Evolutionary conservation across 2,329 filamentous ascomycete genomes (phyloP).

Genomic region (Fusarium burgessii): DNA sequence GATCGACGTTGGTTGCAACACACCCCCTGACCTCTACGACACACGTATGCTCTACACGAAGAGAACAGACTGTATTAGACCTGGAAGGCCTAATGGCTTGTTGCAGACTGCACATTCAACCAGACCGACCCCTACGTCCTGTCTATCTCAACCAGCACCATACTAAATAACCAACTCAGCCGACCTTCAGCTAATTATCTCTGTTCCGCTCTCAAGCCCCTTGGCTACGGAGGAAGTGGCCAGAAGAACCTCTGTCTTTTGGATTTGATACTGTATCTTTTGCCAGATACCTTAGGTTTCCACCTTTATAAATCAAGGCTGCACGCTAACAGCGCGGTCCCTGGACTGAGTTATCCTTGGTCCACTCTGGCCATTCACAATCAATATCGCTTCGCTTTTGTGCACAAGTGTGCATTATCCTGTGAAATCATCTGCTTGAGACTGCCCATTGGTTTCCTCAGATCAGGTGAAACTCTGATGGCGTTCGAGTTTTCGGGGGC

Average conservation of each 20-base stretch:
- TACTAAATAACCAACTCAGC: not conserved
- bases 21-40: constrained; percentile 33
- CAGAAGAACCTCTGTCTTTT: constrained; percentile 20
- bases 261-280: constrained; percentile 15
- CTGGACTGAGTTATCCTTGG: constrained; percentile 33
- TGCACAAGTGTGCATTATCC: constrained; percentile 13
- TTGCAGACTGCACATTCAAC: constrained; percentile 28
- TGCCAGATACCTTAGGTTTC: constrained; percentile 10
- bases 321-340: constrained; percentile 31
- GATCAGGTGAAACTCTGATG: constrained; percentile 10
- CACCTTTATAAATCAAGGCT: constrained; percentile 28
- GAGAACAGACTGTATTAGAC: constrained; percentile 13
- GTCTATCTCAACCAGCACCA: not conserved
- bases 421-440: not conserved
- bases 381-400: constrained; percentile 29
- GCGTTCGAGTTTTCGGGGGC: constrained; percentile 22
- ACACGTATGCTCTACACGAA: constrained; percentile 8
- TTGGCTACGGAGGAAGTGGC: constrained; percentile 18
- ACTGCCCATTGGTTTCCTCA: not conserved
- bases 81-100: not conserved
- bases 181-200: not conserved
- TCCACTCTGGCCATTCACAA: constrained; percentile 31
- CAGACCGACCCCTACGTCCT: constrained; percentile 25
- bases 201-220: constrained; percentile 6
- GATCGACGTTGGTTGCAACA: constrained; percentile 36